Conservation (phyloP, 768 basidiomycete species). For the Amanita phalloides region DNA sequence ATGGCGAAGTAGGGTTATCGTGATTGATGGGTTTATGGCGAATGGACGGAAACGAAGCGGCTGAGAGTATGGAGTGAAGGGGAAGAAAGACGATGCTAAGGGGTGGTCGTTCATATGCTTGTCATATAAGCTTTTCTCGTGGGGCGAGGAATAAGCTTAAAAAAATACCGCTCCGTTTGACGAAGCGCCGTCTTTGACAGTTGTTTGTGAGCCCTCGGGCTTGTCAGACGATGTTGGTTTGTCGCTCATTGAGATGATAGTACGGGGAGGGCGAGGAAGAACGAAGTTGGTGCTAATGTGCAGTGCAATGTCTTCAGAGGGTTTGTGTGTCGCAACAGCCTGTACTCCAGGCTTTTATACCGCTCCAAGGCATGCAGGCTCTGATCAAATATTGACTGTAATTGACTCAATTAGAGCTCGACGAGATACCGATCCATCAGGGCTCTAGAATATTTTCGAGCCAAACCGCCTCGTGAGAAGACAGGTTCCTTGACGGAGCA, state of each 20-base stretch:
- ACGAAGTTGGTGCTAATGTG: neutral
- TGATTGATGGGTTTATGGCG: neutral
- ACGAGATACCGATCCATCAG: neutral
- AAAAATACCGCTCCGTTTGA: slow-evolving; percentile 50
- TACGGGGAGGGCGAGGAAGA: slow-evolving; percentile 2
- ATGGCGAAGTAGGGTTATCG: neutral
- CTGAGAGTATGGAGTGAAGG: neutral
- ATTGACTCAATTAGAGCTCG: slow-evolving; percentile 2
- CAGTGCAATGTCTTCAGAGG: neutral
- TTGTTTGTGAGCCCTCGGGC: slow-evolving; percentile 23
- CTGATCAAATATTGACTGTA: neutral
- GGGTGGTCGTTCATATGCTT: neutral
- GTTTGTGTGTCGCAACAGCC: neutral
- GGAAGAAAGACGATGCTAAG: neutral
- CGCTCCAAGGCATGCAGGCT: neutral
- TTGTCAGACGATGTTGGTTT: slow-evolving; percentile 27
- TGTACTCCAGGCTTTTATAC: neutral
- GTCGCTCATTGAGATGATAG: slow-evolving; percentile 24
- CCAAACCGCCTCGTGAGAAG: slow-evolving; percentile 10
- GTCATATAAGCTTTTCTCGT: slow-evolving; percentile 6
- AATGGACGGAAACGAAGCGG: too few relatives aligned
- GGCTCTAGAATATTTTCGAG: neutral
- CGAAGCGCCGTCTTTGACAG: slow-evolving; percentile 40
- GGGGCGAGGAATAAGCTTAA: slow-evolving; percentile 22
- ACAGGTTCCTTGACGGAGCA: slow-evolving; percentile 12